These are phyloP conservation scores for Cladosporium sp. DNA, from an alignment of 2,329 filamentous ascomycete species.

Conservation along the genomic window DNA sequence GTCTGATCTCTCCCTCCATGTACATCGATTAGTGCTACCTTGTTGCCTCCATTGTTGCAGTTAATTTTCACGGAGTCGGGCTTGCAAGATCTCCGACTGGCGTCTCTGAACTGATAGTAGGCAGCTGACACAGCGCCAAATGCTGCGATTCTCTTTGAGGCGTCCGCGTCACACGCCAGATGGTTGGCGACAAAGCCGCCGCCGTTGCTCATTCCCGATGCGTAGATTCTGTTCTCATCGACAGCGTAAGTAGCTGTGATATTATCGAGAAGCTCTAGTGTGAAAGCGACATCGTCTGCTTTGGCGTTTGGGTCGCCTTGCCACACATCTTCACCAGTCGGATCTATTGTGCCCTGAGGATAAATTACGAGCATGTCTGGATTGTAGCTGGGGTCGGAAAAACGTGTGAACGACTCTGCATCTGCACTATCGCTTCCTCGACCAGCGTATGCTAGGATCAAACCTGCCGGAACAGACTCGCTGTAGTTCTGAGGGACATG, in stretches of 20 bases:
- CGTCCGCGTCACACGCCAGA: slow-evolving; percentile 47
- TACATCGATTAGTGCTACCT: slow-evolving; percentile 45
- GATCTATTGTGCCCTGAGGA: slow-evolving; percentile 41
- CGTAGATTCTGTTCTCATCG: slow-evolving; percentile 45
- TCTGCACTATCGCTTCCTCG: slow-evolving; percentile 38
- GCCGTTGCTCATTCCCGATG: slow-evolving; percentile 55
- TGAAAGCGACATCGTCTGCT: slow-evolving; percentile 48
- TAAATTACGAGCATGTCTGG: slow-evolving; percentile 49
- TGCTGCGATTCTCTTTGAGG: slow-evolving; percentile 47
- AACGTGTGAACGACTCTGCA: slow-evolving; percentile 45
- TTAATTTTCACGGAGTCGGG: slow-evolving; percentile 21
- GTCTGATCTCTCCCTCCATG: slow-evolving; percentile 44
- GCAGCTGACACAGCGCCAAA: slow-evolving; percentile 51
- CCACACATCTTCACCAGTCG: slow-evolving; percentile 37
- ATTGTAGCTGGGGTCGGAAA: slow-evolving; percentile 48
- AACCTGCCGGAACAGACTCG: slow-evolving; percentile 34
- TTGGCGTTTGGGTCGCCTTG: slow-evolving; percentile 47
- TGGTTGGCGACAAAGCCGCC: slow-evolving; percentile 49
- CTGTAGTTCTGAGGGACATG: slow-evolving; percentile 43
- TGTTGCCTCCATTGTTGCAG: slow-evolving; percentile 28
- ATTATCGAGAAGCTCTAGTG: slow-evolving; percentile 43
- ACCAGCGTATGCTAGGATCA: slow-evolving; percentile 50
- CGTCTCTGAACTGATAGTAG: slow-evolving; percentile 39
- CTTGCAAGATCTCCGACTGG: slow-evolving; percentile 22
- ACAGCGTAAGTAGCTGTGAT: slow-evolving; percentile 46